Evolutionary conservation across 1,284 basidiomycete species (phyloP).

Genomic region (Chalciporus sp.): DNA sequence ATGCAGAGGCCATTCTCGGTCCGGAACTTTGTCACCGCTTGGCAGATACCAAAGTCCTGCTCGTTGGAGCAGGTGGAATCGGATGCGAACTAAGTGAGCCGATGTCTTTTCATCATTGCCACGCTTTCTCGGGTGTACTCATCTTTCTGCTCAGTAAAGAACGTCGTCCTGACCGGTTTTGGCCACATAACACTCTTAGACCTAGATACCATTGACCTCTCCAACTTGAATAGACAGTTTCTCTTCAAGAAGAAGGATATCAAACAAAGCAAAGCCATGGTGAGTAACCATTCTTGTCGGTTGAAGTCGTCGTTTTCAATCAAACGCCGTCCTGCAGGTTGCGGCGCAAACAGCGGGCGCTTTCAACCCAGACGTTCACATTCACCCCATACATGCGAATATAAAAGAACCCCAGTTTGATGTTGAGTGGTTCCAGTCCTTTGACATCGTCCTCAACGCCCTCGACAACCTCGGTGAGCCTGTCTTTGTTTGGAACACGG

Average conservation of each 20-base stretch:
- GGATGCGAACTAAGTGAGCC: conserved; percentile 92
- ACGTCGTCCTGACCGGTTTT: conserved; percentile 92
- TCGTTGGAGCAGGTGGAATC: conserved; percentile 97
- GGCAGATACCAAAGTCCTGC: conserved; percentile 71
- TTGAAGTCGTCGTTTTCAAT: neutral
- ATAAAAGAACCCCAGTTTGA: conserved; percentile 95
- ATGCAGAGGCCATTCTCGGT: conserved; percentile 77
- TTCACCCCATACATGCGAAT: conserved; percentile 91
- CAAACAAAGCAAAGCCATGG: conserved; percentile 93
- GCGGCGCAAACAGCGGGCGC: conserved; percentile 87
- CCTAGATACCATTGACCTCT: conserved; percentile 98
- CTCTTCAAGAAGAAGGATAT: conserved; percentile 98
- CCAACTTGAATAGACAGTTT: conserved; percentile 98
- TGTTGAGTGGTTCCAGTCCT: conserved; percentile 85
- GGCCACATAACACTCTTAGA: conserved; percentile 92
- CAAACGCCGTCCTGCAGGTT: conserved; percentile 49
- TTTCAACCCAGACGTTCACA: conserved; percentile 91
- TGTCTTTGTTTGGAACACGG: neutral
- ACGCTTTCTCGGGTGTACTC: conserved; percentile 1
- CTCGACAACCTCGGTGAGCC: conserved; percentile 91
- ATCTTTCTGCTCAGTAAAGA: conserved; percentile 73
- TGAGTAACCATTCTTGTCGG: conserved; percentile 29
- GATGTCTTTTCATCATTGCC: neutral
- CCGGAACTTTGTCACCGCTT: conserved; percentile 63
- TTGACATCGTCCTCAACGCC: conserved; percentile 95